These are phyloP conservation scores for Cronartium quercuum DNA, from an alignment of 1,284 basidiomycete genomes.

Conservation along the genomic window DNA sequence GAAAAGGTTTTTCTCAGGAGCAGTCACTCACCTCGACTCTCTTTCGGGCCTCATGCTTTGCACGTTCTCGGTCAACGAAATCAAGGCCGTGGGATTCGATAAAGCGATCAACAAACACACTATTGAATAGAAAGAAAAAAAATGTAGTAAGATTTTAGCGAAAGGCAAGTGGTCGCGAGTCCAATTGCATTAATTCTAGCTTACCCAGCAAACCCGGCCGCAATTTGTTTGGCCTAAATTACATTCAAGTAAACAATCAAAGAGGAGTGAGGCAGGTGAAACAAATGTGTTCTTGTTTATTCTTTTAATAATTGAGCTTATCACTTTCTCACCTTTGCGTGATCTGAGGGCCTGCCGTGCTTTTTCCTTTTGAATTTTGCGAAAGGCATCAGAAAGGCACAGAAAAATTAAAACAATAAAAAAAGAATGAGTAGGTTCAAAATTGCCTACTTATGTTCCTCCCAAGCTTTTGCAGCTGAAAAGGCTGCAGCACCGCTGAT, in stretches of 20 bases:
- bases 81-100: slow-evolving; percentile 41
- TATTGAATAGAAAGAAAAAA: no score
- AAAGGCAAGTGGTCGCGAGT: no score
- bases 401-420: no score
- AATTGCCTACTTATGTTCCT: slow-evolving; percentile 33
- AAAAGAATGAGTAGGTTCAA: neutral
- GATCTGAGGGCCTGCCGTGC: slow-evolving; percentile 28
- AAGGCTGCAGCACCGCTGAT: slow-evolving; percentile 36
- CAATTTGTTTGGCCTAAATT: slow-evolving; percentile 30
- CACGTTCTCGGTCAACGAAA: slow-evolving; percentile 37
- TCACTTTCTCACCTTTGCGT: neutral
- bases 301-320: no score
- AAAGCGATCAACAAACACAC: slow-evolving; percentile 40
- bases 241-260: no score
- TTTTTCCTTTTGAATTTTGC: neutral
- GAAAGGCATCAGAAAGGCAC: neutral
- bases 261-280: no score
- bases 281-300: no score
- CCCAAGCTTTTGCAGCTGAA: slow-evolving; percentile 35
- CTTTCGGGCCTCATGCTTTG: slow-evolving; percentile 24
- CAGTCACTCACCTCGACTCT: slow-evolving; percentile 23
- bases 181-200: no score
- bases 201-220: slow-evolving; percentile 27
- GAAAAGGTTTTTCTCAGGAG: no score
- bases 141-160: no score